Evolutionary conservation across 2,329 filamentous ascomycete species (phyloP).

Genomic region (Botrytis pseudocinerea): DNA sequence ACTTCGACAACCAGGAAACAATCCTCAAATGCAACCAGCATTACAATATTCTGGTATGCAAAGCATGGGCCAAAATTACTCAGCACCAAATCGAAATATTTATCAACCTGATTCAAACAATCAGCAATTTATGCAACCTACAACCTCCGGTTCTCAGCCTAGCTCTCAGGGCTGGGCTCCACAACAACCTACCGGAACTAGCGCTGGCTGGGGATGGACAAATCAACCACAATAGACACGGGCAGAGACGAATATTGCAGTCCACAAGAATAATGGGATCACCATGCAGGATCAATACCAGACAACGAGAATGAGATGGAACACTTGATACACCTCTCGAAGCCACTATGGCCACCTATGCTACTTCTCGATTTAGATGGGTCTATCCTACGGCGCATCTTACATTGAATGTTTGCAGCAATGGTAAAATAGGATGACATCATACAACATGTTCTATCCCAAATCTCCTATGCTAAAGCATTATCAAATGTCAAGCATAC

Average conservation of each 20-base stretch:
- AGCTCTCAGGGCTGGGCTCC: slow-evolving; percentile 40
- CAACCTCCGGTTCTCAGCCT: slow-evolving; percentile 44
- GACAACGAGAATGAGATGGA: too few species aligned
- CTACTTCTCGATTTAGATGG: background rate
- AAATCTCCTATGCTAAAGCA: background rate
- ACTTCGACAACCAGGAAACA: slow-evolving; percentile 56
- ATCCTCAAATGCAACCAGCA: slow-evolving; percentile 56
- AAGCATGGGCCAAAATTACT: slow-evolving; percentile 59
- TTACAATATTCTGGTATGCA: slow-evolving; percentile 66
- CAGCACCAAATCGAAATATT: slow-evolving; percentile 54
- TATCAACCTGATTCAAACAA: slow-evolving; percentile 64
- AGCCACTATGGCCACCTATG: background rate
- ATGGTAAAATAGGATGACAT: background rate
- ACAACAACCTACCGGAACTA: slow-evolving; percentile 36
- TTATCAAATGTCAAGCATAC: background rate
- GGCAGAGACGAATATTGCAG: slow-evolving; percentile 17
- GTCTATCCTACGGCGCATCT: background rate
- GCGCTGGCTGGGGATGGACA: slow-evolving; percentile 39
- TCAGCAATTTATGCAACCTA: slow-evolving; percentile 67
- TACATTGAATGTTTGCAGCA: background rate
- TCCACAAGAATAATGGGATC: slow-evolving; percentile 30
- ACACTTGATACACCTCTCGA: background rate
- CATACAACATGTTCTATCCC: background rate
- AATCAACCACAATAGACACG: slow-evolving; percentile 34
- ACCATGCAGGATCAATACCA: slow-evolving; percentile 24